Evolutionary conservation across 2,329 filamentous ascomycete species (phyloP).

Genomic region (Sphaerulina vaccinii): DNA sequence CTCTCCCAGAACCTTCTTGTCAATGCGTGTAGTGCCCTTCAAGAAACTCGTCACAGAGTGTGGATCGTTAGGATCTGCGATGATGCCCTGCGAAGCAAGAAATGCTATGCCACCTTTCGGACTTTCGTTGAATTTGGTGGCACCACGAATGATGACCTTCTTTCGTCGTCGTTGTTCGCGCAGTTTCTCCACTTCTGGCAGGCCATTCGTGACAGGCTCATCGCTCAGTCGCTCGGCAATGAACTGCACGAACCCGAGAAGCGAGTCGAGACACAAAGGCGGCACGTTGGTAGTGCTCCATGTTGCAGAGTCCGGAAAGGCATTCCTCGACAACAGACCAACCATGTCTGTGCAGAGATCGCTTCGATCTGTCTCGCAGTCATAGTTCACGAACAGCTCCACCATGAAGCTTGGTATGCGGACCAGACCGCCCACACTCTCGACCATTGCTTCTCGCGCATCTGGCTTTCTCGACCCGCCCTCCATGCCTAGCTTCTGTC

Average conservation of each 20-base stretch:
- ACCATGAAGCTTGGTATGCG: constrained; percentile 93
- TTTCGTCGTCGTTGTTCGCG: constrained; percentile 75
- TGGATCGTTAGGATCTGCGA: constrained; percentile 71
- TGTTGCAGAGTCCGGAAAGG: constrained; percentile 92
- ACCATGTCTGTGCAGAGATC: constrained; percentile 96
- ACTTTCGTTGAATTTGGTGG: constrained; percentile 90
- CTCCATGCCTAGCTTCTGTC: constrained; percentile 88
- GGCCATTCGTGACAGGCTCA: constrained; percentile 60
- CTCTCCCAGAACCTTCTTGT: constrained; percentile 87
- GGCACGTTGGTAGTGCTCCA: constrained; percentile 99
- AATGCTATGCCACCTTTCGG: constrained; percentile 87
- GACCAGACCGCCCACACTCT: constrained; percentile 86
- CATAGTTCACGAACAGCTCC: constrained; percentile 96
- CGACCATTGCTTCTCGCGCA: constrained; percentile 95
- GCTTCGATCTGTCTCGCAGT: constrained; percentile 86
- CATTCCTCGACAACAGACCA: constrained; percentile 86
- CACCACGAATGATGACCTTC: constrained; percentile 82
- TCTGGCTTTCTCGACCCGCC: constrained; percentile 90
- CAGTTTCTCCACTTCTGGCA: constrained; percentile 64
- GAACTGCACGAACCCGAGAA: constrained; percentile 87
- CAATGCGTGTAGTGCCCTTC: constrained; percentile 80
- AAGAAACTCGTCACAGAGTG: constrained; percentile 81
- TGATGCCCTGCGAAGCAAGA: constrained; percentile 80
- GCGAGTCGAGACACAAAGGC: constrained; percentile 85
- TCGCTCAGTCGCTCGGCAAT: constrained; percentile 83